A percentile compares a stretch with the other conserved stretches of the same genome.
Conservation (phyloP, 176 grass and related monocot species). For the Lolium perenne region DNA sequence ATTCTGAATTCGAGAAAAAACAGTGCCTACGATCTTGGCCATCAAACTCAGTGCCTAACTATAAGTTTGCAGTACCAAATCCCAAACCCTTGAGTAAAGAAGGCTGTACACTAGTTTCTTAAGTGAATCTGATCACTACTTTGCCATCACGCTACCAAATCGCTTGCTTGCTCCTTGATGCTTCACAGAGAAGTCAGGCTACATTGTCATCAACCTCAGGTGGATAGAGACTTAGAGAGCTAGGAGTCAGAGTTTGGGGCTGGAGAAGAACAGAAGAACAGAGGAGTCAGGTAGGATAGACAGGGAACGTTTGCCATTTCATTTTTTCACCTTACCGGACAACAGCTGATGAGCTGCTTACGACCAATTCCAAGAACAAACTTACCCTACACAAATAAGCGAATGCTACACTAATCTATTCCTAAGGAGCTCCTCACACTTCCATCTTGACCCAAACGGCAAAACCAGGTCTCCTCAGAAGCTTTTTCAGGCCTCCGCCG, state of each 20-base stretch:
- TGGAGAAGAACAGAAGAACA: slow-evolving; percentile 1
- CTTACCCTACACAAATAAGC: not conserved
- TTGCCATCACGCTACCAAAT: no score
- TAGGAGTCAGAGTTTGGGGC: no score
- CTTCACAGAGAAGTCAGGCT: no score
- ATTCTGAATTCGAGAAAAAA: not conserved
- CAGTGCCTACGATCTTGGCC: not conserved
- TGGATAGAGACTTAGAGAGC: not conserved
- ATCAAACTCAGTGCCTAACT: not conserved
- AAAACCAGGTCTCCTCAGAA: not conserved
- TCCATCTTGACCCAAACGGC: not conserved
- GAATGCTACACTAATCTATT: slow-evolving; percentile 12
- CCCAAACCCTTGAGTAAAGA: no score
- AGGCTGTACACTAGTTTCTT: no score
- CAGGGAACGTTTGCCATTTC: not conserved
- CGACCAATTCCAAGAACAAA: slow-evolving; percentile 17
- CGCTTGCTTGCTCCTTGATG: not conserved
- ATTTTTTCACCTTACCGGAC: not conserved
- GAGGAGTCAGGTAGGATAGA: not conserved
- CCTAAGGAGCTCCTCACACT: not conserved
- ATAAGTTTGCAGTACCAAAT: no score
- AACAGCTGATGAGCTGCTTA: not conserved
- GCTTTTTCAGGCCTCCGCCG: slow-evolving; percentile 22
- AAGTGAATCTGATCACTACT: no score
- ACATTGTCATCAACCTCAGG: no score